phyloP scores from a whole-genome alignment of 202 grass and related monocot species.

The Carex arenaria region DNA sequence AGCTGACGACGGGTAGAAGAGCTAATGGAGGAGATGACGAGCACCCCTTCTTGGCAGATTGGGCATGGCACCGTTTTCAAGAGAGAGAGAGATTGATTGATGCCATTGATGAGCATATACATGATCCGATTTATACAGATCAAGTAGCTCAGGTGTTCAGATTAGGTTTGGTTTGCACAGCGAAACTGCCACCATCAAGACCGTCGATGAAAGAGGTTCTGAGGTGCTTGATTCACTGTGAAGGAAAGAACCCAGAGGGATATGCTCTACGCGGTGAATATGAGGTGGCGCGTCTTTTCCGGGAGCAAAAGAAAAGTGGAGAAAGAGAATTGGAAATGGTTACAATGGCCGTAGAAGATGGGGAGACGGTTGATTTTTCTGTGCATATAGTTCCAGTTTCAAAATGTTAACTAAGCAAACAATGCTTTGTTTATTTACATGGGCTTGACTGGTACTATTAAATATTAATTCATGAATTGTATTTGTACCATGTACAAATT shows the following conservation, averaged over 20 bases:
- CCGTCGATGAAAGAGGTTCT: slow-evolving; percentile 44
- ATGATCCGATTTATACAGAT: background rate
- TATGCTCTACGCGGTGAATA: background rate
- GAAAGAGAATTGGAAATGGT: background rate
- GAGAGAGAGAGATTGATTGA: slow-evolving; percentile 17
- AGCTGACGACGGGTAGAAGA: slow-evolving; percentile 25
- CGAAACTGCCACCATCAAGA: slow-evolving; percentile 12
- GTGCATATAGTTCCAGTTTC: slow-evolving; percentile 1
- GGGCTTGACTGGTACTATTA: too few species aligned
- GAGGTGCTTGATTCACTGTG: slow-evolving; percentile 19
- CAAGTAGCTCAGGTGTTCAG: slow-evolving; percentile 27
- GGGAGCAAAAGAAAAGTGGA: background rate
- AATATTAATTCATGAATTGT: too few species aligned
- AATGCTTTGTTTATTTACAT: too few species aligned
- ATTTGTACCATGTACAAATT: too few species aligned
- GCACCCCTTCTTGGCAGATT: slow-evolving; percentile 26
- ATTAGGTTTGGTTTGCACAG: slow-evolving; percentile 37
- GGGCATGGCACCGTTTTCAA: slow-evolving; percentile 24
- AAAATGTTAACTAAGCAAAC: background rate
- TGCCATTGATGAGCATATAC: slow-evolving; percentile 23
- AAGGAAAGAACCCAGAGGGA: background rate
- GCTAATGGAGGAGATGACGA: slow-evolving; percentile 26
- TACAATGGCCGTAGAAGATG: background rate
- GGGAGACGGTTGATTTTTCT: background rate
- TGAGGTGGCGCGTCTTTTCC: background rate